phyloP scores from a whole-genome alignment of 2,329 filamentous ascomycete species.

The Aschersonia sp. region DNA sequence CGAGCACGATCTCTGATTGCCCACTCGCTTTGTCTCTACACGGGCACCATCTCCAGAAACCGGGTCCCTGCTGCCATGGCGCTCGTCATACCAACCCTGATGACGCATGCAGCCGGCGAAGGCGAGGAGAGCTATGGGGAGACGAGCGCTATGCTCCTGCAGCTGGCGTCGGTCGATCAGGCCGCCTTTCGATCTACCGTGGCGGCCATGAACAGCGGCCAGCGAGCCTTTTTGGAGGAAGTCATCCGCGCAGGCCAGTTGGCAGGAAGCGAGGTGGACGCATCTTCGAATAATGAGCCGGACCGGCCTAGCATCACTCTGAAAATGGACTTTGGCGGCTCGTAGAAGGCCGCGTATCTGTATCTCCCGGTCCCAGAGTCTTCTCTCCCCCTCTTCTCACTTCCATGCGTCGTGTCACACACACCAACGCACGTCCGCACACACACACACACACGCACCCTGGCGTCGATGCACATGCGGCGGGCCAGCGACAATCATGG shows the following conservation, averaged over 20 bases:
- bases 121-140: slow-evolving; percentile 49
- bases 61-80: slow-evolving; percentile 50
- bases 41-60: slow-evolving; percentile 30
- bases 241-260: slow-evolving; percentile 55
- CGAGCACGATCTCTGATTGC: slow-evolving; percentile 56
- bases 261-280: slow-evolving; percentile 22
- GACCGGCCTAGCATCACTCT: slow-evolving; percentile 74
- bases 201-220: slow-evolving; percentile 50
- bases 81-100: slow-evolving; percentile 62
- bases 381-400: background rate
- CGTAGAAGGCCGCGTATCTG: slow-evolving; percentile 2
- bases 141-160: slow-evolving; percentile 62
- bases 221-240: slow-evolving; percentile 67
- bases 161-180: slow-evolving; percentile 67
- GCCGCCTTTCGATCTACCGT: slow-evolving; percentile 61
- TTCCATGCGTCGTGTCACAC: too few relatives aligned
- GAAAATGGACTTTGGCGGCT: slow-evolving; percentile 77
- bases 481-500: too few relatives aligned
- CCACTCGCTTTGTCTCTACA: slow-evolving; percentile 63
- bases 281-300: slow-evolving; percentile 25
- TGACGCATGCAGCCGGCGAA: slow-evolving; percentile 56
- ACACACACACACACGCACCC: too few relatives aligned
- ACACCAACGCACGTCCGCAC: too few relatives aligned
- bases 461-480: too few relatives aligned
- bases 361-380: background rate